Conservation (phyloP, 225 moss, liverwort and hornwort genomes). For the Lunularia cruciata region DNA sequence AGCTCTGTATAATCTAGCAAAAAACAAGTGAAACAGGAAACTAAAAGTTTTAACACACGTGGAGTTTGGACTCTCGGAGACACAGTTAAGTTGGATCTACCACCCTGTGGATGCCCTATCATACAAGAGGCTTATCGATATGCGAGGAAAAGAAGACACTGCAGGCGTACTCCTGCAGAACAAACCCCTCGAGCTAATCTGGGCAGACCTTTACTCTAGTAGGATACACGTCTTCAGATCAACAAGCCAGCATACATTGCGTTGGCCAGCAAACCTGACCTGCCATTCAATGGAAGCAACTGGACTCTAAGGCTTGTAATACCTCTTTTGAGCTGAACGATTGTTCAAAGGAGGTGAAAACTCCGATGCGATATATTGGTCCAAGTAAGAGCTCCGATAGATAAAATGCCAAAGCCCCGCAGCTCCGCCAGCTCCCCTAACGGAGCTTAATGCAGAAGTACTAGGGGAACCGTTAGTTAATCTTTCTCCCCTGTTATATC, state of each 20-base stretch:
- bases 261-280: too few species aligned
- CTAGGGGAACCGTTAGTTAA: neutral
- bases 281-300: too few species aligned
- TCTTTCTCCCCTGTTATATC: constrained; percentile 15
- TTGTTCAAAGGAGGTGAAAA: constrained; percentile 79
- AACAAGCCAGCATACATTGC: too few species aligned
- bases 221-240: too few species aligned
- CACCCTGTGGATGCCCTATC: too few species aligned
- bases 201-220: too few species aligned
- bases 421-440: constrained; percentile 68
- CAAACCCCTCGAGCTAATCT: too few species aligned
- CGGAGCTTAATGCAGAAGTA: constrained; percentile 16
- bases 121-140: too few species aligned
- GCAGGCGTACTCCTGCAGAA: too few species aligned
- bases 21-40: neutral
- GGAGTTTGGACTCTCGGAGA: too few species aligned
- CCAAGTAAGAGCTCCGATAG: constrained; percentile 88
- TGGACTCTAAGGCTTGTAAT: neutral
- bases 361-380: constrained; percentile 93
- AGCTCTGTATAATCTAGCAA: constrained; percentile 71
- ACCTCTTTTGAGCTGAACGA: constrained; percentile 84
- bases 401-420: constrained; percentile 95
- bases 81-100: too few species aligned
- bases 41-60: neutral
- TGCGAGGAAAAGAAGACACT: too few species aligned